phyloP scores from a whole-genome alignment of 371 early-diverging fungal genomes.

The Mucor plumbeus region DNA sequence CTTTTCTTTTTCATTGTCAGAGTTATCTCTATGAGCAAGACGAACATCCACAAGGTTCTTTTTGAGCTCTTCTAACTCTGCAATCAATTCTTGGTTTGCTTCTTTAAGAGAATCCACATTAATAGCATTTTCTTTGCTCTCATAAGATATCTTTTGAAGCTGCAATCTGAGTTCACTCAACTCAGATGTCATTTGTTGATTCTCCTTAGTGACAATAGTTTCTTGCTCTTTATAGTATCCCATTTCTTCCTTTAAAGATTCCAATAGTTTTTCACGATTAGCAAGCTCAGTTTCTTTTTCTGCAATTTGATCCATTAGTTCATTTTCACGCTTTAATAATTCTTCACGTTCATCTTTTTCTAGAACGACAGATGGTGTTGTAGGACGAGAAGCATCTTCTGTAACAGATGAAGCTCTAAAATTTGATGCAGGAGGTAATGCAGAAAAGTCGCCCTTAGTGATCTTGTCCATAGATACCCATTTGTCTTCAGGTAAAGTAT shows the following conservation, averaged over 20 bases:
- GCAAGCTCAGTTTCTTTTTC: slow-evolving; percentile 83
- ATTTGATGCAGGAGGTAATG: slow-evolving; percentile 54
- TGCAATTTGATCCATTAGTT: slow-evolving; percentile 86
- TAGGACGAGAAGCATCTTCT: slow-evolving; percentile 67
- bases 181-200: slow-evolving; percentile 71
- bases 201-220: slow-evolving; percentile 61
- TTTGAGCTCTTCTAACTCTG: slow-evolving; percentile 76
- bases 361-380: slow-evolving; percentile 78
- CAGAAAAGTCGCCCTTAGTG: slow-evolving; percentile 53
- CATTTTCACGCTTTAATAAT: slow-evolving; percentile 92
- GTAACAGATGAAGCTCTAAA: slow-evolving; percentile 41
- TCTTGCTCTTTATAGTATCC: slow-evolving; percentile 64
- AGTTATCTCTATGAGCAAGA: slow-evolving; percentile 54
- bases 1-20: slow-evolving; percentile 75
- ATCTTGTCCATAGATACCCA: slow-evolving; percentile 80
- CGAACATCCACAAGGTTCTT: slow-evolving; percentile 57
- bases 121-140: slow-evolving; percentile 84
- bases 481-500: slow-evolving; percentile 71
- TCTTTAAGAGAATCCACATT: slow-evolving; percentile 86
- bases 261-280: slow-evolving; percentile 59
- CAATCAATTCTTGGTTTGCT: slow-evolving; percentile 74
- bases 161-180: slow-evolving; percentile 78
- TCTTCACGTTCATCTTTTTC: slow-evolving; percentile 93
- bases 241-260: slow-evolving; percentile 71
- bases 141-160: slow-evolving; percentile 85